These are phyloP conservation scores for Neofusicoccum parvum DNA, from an alignment of 2,329 filamentous ascomycete genomes.

Conservation along the genomic window DNA sequence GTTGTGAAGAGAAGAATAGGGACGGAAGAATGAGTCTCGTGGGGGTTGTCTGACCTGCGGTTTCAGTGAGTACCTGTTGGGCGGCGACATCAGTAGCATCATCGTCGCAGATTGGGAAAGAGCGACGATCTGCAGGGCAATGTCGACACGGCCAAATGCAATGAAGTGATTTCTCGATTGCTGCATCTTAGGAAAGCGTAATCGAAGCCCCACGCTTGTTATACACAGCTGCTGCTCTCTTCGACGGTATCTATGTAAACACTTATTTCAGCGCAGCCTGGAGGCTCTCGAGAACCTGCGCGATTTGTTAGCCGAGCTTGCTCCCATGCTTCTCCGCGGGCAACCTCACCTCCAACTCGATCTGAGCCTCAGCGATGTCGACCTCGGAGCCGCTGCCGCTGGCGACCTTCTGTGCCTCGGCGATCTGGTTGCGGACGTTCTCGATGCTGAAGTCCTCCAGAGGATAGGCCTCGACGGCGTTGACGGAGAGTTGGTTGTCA, in stretches of 20 bases:
- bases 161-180: constrained; percentile 3
- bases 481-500: constrained; percentile 93
- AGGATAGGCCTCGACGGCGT: constrained; percentile 92
- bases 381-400: constrained; percentile 89
- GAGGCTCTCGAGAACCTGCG: constrained; percentile 78
- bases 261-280: constrained; percentile 76
- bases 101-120: not conserved
- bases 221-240: constrained; percentile 36
- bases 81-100: not conserved
- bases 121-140: not conserved
- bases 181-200: constrained; percentile 27
- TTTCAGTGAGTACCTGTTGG: not conserved
- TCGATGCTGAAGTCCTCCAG: constrained; percentile 96
- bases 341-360: constrained; percentile 86
- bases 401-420: constrained; percentile 94
- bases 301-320: constrained; percentile 38
- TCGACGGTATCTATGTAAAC: constrained; percentile 49
- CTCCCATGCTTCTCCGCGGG: constrained; percentile 36
- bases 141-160: not conserved
- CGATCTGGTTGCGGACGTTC: constrained; percentile 83
- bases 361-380: constrained; percentile 98
- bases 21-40: not conserved
- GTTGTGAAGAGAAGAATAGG: not conserved
- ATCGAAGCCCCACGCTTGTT: constrained; percentile 31
- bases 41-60: not conserved